Percentiles rank a stretch among this genome's conserved stretches.
Evolutionary conservation across 176 grass and related monocot species (phyloP).

Genomic region (Lolium multiflorum): DNA sequence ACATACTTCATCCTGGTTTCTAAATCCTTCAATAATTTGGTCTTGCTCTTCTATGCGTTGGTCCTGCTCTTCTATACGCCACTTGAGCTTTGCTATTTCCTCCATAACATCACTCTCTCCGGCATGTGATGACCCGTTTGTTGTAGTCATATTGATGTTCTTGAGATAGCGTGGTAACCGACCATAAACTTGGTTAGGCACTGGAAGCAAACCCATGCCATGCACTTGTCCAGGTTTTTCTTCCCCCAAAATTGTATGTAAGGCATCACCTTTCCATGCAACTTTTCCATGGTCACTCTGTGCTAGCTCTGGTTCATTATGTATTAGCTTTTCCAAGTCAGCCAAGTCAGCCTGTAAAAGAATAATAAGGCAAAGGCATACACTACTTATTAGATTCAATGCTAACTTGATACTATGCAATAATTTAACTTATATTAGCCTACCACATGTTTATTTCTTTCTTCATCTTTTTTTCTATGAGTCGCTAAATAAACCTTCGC

Average conservation of each 20-base stretch:
- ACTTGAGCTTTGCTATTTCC: not conserved
- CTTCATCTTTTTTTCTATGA: not conserved
- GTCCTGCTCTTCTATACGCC: not conserved
- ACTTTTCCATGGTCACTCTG: not conserved
- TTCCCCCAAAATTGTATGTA: not conserved
- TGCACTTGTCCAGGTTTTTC: not conserved
- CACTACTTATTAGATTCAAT: not conserved
- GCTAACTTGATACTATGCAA: no score
- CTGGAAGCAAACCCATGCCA: not conserved
- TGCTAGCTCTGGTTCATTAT: not conserved
- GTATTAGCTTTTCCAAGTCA: no score
- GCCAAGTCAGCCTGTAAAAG: not conserved
- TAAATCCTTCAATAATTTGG: not conserved
- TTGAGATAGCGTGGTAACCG: no score
- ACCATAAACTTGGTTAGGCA: not conserved
- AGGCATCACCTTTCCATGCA: not conserved
- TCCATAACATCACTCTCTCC: not conserved
- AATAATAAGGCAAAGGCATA: not conserved
- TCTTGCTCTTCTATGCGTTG: not conserved
- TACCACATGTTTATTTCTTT: not conserved
- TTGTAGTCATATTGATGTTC: not conserved
- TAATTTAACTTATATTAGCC: not conserved
- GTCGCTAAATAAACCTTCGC: constrained; percentile 37
- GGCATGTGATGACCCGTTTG: not conserved
- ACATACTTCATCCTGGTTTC: no score